Evolutionary conservation across 2,329 filamentous ascomycete species (phyloP), one percentile per base, ranked within the genome.

Genomic region (Corniculantispora saksenae): DNA sequence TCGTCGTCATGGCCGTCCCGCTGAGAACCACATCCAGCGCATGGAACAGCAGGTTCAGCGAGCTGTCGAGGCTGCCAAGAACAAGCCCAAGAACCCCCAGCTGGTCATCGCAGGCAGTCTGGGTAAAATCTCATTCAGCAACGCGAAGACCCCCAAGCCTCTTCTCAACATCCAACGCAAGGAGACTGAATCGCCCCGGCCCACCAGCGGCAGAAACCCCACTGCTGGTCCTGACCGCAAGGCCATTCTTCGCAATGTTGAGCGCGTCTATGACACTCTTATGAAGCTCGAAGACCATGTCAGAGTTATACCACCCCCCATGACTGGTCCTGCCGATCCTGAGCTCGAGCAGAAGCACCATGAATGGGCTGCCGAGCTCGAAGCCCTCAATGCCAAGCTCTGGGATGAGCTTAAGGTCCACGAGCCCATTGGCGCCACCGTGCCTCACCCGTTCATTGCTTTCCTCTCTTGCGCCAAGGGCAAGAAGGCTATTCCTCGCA

Each of bases 21-120:
- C 92, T 21, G 95, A 99, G 76, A 99, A 97, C 75, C 95, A 99
- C 74, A 92, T 98, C 81, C 95, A 98, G 76, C 90, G 95, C 63
- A 99, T 99, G 95, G 94, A 99, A 78, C 95, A 99, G 78, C 95
- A 99, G 78, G 96, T 99, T 15, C 94, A 97, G 76, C 89, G 95
- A 64, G 95, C 95, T 27, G 95, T 99, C 0, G 95, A 99, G 75
- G 95, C 95, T 1, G 95, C 95, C 61, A 99, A 98, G 81, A 92
- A 93, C 66, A 94, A 97, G 78, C 95, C 95, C 15, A 99, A 99
- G 83, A 97, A 97, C 75, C 97, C 96, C 73, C 94, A 97, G 76
- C 84, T 99, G 10, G 94, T 98, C 23, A 94, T 99, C 66, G 94
- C 97, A 74, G 95, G 95, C 29, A 97, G 93, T 73, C 81, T 99